Conservation (phyloP, 345 rosid genomes). For the Carallia brachiata region DNA sequence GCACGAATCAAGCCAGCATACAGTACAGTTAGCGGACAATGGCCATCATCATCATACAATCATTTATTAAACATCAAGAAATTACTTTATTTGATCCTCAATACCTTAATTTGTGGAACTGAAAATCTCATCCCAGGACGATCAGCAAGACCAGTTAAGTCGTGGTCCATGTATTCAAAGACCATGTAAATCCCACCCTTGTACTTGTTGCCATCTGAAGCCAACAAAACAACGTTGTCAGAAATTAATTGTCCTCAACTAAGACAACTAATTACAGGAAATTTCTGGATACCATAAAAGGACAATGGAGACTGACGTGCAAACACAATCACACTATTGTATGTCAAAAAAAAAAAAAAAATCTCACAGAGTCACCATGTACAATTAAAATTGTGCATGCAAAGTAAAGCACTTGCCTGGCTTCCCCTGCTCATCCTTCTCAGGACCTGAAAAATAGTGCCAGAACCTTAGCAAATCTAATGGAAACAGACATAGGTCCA, state of each 20-base stretch:
- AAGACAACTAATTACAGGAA: neutral
- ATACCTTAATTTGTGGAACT: slow-evolving; percentile 91
- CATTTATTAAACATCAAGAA: neutral
- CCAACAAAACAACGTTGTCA: slow-evolving; percentile 5
- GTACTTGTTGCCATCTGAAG: slow-evolving; percentile 83
- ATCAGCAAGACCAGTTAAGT: slow-evolving; percentile 91
- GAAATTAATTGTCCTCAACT: slow-evolving; percentile 6
- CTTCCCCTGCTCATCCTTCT: slow-evolving; percentile 83
- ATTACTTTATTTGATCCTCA: neutral
- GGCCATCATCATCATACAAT: neutral
- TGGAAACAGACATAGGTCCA: neutral
- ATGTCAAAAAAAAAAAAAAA: no score
- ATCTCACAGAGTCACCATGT: neutral
- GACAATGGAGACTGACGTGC: no score
- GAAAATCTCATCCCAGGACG: slow-evolving; percentile 94
- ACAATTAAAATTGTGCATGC: neutral
- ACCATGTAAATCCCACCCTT: slow-evolving; percentile 98
- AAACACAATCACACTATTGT: no score
- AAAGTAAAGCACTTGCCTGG: slow-evolving; percentile 53
- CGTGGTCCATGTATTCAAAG: slow-evolving; percentile 98
- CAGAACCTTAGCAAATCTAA: slow-evolving; percentile 6
- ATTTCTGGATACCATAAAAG: no score
- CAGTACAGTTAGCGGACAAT: neutral
- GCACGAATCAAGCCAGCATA: slow-evolving; percentile 3
- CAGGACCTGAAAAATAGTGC: slow-evolving; percentile 54